Evolutionary conservation across 2,329 filamentous ascomycete genomes (phyloP).

Genomic region (Cryphonectria japonica): DNA sequence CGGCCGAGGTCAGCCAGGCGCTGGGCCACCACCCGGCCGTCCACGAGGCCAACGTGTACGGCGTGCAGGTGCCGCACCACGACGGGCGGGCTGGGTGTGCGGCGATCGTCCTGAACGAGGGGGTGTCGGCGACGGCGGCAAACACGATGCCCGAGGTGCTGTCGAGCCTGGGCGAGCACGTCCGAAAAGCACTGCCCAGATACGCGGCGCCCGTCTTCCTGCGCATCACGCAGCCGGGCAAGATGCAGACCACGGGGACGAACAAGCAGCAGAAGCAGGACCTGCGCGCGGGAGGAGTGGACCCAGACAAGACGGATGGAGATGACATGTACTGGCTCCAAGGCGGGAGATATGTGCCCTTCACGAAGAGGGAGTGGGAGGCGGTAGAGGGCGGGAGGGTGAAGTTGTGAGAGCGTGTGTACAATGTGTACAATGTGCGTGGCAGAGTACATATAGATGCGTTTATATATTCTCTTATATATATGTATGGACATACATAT

Average conservation of each 20-base stretch:
- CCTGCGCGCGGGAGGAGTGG: conserved; percentile 73
- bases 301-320: conserved; percentile 57
- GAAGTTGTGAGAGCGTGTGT: conserved; percentile 58
- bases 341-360: conserved; percentile 68
- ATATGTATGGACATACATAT: neutral
- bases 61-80: conserved; percentile 76
- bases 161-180: conserved; percentile 64
- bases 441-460: neutral
- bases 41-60: conserved; percentile 84
- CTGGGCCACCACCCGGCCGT: conserved; percentile 69
- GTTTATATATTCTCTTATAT: neutral
- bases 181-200: conserved; percentile 61
- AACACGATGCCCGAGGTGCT: conserved; percentile 45
- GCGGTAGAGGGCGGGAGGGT: conserved; percentile 68
- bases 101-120: conserved; percentile 48
- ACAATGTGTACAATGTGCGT: neutral
- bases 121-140: conserved; percentile 36
- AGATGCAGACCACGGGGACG: conserved; percentile 74
- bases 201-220: conserved; percentile 82
- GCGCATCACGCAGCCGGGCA: conserved; percentile 61
- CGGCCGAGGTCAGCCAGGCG: conserved; percentile 77
- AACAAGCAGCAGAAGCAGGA: conserved; percentile 86
- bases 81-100: conserved; percentile 83
- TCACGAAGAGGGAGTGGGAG: conserved; percentile 70
- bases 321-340: conserved; percentile 68